These are phyloP conservation scores for Aspergillus caelatus DNA, from an alignment of 2,329 filamentous ascomycete species.

Conservation along the genomic window DNA sequence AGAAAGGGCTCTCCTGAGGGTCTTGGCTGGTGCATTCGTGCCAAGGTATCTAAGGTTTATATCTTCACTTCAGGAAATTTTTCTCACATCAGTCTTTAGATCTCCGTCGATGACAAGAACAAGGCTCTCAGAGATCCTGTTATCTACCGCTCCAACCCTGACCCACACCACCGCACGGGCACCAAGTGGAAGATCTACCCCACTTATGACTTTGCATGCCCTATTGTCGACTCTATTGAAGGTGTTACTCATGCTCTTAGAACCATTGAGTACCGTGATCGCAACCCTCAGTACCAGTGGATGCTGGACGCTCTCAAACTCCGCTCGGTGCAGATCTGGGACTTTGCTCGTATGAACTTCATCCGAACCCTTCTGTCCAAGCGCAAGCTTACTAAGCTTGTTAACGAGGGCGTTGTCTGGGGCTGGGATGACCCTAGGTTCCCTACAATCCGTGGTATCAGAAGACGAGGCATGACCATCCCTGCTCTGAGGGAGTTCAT, in stretches of 20 bases:
- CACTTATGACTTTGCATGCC: conserved; percentile 68
- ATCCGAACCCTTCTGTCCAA: conserved; percentile 55
- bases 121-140: conserved; percentile 96
- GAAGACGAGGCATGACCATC: conserved; percentile 53
- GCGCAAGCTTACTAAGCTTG: conserved; percentile 55
- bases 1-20: conserved; percentile 81
- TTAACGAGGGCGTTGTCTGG: conserved; percentile 51
- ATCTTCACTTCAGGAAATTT: background rate
- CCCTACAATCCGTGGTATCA: conserved; percentile 54
- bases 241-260: conserved; percentile 67
- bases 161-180: conserved; percentile 65
- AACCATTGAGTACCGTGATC: conserved; percentile 62
- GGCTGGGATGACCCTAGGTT: conserved; percentile 57
- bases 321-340: conserved; percentile 52
- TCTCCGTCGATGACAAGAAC: conserved; percentile 88
- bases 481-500: conserved; percentile 54
- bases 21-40: conserved; percentile 84
- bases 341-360: conserved; percentile 58
- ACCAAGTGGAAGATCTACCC: conserved; percentile 68
- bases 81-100: conserved; percentile 37
- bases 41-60: conserved; percentile 55
- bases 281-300: conserved; percentile 56
- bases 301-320: conserved; percentile 52
- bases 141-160: conserved; percentile 89
- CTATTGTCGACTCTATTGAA: conserved; percentile 64